Conservation (phyloP, 2,329 filamentous ascomycete species). For the Chaetomiaceae sp. region DNA sequence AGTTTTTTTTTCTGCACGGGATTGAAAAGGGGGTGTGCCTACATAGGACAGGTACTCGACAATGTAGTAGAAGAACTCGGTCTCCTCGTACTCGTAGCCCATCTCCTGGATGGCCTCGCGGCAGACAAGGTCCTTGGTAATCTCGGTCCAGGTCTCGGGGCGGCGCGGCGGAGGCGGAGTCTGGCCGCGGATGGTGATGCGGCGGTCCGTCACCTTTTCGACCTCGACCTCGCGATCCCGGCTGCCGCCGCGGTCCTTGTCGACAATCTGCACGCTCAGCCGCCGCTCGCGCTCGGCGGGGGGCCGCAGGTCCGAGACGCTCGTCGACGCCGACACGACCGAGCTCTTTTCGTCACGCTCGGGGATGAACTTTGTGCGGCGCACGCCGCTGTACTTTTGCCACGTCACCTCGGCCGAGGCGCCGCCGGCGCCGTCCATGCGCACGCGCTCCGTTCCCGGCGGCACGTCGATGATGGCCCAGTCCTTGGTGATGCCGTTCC, state of each 20-base stretch:
- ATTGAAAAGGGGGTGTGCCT: conserved; percentile 40
- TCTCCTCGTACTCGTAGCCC: conserved; percentile 89
- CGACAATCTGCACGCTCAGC: conserved; percentile 29
- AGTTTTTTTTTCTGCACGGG: not conserved
- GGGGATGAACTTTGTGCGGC: conserved; percentile 68
- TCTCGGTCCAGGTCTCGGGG: conserved; percentile 87
- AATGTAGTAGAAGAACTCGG: conserved; percentile 83
- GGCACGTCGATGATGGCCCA: conserved; percentile 84
- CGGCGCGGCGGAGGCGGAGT: conserved; percentile 42
- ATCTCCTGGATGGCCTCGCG: conserved; percentile 80
- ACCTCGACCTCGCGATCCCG: conserved; percentile 38
- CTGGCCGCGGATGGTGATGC: conserved; percentile 37
- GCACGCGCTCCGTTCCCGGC: conserved; percentile 75
- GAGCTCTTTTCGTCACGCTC: conserved; percentile 51
- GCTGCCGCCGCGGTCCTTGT: conserved; percentile 25
- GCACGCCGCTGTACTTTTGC: conserved; percentile 73
- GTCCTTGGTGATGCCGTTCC: conserved; percentile 67
- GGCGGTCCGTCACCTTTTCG: conserved; percentile 52
- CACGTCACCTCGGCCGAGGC: conserved; percentile 73
- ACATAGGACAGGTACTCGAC: conserved; percentile 88
- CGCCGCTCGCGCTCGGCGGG: conserved; percentile 21
- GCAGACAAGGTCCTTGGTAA: conserved; percentile 86
- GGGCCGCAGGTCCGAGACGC: conserved; percentile 22
- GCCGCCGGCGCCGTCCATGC: conserved; percentile 74
- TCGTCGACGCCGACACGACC: conserved; percentile 26